Evolutionary conservation across 306 rosid species (phyloP).

Genomic region (Fagus crenata): DNA sequence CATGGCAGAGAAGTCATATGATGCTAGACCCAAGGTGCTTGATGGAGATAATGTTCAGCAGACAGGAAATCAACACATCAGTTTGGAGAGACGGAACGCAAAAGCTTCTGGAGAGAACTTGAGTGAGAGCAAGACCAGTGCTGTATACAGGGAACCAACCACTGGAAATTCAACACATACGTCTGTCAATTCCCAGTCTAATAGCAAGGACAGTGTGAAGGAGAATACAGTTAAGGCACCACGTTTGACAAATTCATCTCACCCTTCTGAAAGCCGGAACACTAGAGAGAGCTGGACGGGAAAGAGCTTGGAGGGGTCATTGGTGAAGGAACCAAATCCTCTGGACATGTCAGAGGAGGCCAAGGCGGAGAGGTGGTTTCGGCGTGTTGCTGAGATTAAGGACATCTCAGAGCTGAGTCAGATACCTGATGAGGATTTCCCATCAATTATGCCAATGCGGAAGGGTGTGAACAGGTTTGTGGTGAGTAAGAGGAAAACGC

Average conservation of each 20-base stretch:
- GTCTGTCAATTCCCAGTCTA: slow-evolving; percentile 22
- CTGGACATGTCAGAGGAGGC: slow-evolving; percentile 99
- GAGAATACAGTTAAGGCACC: slow-evolving; percentile 24
- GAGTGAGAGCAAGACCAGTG: slow-evolving; percentile 25
- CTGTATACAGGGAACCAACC: slow-evolving; percentile 28
- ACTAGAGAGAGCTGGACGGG: slow-evolving; percentile 60
- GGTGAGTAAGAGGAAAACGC: slow-evolving; percentile 97
- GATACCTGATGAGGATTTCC: slow-evolving; percentile 98
- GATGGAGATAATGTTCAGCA: slow-evolving; percentile 5
- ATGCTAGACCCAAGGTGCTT: too few relatives aligned
- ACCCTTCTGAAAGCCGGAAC: slow-evolving; percentile 41
- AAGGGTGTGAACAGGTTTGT: slow-evolving; percentile 97
- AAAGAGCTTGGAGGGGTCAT: slow-evolving; percentile 94
- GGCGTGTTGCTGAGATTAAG: slow-evolving; percentile 89
- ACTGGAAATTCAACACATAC: slow-evolving; percentile 34
- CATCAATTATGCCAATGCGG: slow-evolving; percentile 98
- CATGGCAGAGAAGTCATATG: slow-evolving; percentile 18
- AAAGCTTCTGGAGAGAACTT: slow-evolving; percentile 32
- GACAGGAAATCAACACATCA: slow-evolving; percentile 26
- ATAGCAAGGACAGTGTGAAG: slow-evolving; percentile 10
- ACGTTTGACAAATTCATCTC: slow-evolving; percentile 34
- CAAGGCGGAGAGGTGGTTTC: slow-evolving; percentile 96
- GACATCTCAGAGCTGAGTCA: slow-evolving; percentile 96
- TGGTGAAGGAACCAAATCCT: slow-evolving; percentile 90
- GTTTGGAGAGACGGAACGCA: slow-evolving; percentile 28